Percentiles rank a stretch among this genome's conserved stretches.
phyloP scores from a whole-genome alignment of 345 rosid species.

The Eucalyptus marginata region DNA sequence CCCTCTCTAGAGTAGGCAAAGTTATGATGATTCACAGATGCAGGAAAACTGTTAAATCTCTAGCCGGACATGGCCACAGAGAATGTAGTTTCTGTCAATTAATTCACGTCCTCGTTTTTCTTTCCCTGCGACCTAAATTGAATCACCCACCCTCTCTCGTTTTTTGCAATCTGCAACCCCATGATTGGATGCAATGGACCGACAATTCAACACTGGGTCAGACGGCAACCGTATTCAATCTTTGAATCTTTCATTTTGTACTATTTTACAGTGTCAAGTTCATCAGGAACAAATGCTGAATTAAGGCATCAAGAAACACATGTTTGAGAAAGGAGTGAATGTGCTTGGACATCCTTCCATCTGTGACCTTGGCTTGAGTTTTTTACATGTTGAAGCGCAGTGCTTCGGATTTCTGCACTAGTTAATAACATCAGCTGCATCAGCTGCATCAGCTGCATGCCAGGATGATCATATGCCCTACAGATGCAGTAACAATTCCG shows the following conservation, averaged over 20 bases:
- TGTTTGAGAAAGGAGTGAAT: background rate
- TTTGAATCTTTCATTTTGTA: background rate
- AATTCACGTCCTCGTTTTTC: background rate
- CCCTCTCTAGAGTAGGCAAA: background rate
- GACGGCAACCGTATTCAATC: background rate
- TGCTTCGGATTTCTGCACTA: background rate
- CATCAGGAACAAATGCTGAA: background rate
- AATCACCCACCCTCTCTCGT: background rate
- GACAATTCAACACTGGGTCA: background rate
- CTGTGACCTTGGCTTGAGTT: background rate
- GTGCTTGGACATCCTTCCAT: background rate
- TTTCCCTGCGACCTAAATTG: background rate
- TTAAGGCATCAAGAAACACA: background rate
- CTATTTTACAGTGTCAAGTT: background rate
- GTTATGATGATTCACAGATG: background rate
- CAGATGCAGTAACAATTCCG: conserved; percentile 40
- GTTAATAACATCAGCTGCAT: conserved; percentile 8
- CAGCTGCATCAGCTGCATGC: conserved; percentile 9
- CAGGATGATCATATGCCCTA: conserved; percentile 42
- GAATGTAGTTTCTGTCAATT: background rate
- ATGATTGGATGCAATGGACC: background rate
- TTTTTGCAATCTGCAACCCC: background rate
- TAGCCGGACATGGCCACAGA: background rate
- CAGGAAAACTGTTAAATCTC: background rate
- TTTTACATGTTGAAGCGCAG: background rate